Conservation (phyloP, 139 green algal genomes). For the Closterium sp. region DNA sequence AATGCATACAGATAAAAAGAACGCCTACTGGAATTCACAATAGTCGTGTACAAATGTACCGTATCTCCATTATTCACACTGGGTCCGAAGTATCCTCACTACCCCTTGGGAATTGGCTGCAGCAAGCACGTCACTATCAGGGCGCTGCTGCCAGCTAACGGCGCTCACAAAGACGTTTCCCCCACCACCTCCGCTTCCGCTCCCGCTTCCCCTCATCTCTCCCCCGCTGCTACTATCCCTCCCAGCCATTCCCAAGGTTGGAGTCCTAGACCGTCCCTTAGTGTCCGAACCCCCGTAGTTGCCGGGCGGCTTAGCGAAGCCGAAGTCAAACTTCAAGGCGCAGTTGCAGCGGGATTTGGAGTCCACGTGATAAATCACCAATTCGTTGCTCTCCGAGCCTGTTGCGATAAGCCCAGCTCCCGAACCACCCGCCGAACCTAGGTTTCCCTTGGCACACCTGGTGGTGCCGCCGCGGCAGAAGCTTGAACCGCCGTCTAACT, state of each 20-base stretch:
- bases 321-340: background rate
- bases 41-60: background rate
- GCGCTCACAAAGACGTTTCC: constrained; percentile 23
- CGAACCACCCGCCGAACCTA: background rate
- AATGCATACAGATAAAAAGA: background rate
- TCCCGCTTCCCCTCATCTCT: background rate
- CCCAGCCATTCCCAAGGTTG: background rate
- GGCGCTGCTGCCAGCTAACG: constrained; percentile 23
- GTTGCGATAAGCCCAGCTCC: constrained; percentile 21
- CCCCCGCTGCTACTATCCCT: constrained; percentile 14
- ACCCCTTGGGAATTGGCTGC: constrained; percentile 34
- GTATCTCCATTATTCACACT: background rate
- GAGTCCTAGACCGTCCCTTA: background rate
- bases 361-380: constrained; percentile 27
- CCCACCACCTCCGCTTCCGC: background rate
- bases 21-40: background rate
- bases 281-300: background rate
- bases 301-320: background rate
- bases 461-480: background rate
- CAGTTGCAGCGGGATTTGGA: background rate
- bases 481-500: background rate
- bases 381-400: constrained; percentile 37
- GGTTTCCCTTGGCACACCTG: background rate
- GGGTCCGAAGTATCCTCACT: constrained; percentile 18
- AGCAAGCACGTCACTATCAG: background rate